Evolutionary conservation across 805 yeast genomes (phyloP).

Genomic region (Candida easanensis): DNA sequence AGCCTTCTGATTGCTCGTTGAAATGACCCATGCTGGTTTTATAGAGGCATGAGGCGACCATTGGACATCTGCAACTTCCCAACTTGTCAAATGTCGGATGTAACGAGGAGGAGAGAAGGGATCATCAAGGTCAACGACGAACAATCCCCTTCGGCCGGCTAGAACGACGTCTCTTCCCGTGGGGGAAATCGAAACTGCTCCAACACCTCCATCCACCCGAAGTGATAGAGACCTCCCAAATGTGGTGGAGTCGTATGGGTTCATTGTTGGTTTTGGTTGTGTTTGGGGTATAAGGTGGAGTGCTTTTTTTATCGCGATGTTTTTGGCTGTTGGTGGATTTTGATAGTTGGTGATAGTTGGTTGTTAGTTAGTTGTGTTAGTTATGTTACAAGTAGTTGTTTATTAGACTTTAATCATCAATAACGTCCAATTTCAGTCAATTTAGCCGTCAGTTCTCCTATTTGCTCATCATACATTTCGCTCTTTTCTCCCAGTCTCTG

Average conservation of each 20-base stretch:
- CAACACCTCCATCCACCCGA: constrained; percentile 87
- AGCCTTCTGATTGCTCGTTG: constrained; percentile 94
- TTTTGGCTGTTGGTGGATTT: background rate
- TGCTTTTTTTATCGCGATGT: background rate
- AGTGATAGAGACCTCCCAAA: constrained; percentile 81
- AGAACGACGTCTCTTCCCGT: constrained; percentile 90
- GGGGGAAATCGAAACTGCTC: constrained; percentile 87
- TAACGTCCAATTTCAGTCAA: constrained; percentile 3
- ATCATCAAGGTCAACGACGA: constrained; percentile 89
- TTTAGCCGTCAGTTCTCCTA: constrained; percentile 1
- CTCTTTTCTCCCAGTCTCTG: constrained; percentile 1
- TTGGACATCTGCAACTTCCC: constrained; percentile 99
- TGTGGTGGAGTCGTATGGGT: constrained; percentile 48
- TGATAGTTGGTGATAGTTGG: background rate
- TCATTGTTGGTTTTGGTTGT: background rate
- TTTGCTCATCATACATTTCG: constrained; percentile 1
- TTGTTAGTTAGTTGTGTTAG: too few relatives aligned
- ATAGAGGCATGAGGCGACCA: constrained; percentile 86
- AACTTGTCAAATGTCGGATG: constrained; percentile 86
- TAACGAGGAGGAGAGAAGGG: constrained; percentile 94
- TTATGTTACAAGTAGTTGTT: too few relatives aligned
- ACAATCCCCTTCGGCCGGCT: constrained; percentile 82
- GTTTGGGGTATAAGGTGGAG: too few relatives aligned
- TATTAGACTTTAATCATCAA: too few relatives aligned
- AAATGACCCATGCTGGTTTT: constrained; percentile 87